phyloP scores from a whole-genome alignment of 2,329 filamentous ascomycete genomes.

The Alternaria angustiovoidea region DNA sequence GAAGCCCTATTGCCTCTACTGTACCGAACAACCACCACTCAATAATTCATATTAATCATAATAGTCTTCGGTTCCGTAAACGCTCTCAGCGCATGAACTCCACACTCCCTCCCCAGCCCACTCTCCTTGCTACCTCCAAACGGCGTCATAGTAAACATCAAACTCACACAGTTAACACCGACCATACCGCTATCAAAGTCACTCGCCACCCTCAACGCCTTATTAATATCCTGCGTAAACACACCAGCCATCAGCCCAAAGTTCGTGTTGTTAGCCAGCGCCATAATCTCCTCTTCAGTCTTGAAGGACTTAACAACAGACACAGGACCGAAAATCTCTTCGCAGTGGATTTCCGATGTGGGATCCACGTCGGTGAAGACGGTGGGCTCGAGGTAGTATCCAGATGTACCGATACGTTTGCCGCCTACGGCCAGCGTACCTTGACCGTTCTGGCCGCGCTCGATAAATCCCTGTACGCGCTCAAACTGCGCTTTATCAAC shows the following conservation, averaged over 20 bases:
- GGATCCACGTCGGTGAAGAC: constrained; percentile 48
- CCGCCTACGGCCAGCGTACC: constrained; percentile 47
- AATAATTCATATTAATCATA: constrained; percentile 53
- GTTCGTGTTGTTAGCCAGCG: constrained; percentile 50
- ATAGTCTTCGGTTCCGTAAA: constrained; percentile 63
- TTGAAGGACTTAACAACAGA: constrained; percentile 48
- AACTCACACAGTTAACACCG: constrained; percentile 44
- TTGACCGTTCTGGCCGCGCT: constrained; percentile 38
- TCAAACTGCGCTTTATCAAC: constrained; percentile 48
- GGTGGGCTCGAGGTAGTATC: constrained; percentile 47
- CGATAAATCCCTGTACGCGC: constrained; percentile 47
- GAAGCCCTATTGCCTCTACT: no score
- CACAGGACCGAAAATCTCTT: constrained; percentile 53
- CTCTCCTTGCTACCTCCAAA: constrained; percentile 63
- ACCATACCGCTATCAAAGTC: constrained; percentile 49
- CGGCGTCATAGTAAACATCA: constrained; percentile 53
- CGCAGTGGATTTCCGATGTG: constrained; percentile 45
- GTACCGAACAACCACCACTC: no score
- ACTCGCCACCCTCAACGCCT: constrained; percentile 42
- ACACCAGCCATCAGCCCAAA: constrained; percentile 51
- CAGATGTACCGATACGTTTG: constrained; percentile 40
- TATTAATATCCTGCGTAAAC: constrained; percentile 52
- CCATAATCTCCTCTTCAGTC: constrained; percentile 51
- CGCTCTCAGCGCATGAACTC: constrained; percentile 57
- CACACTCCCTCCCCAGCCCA: constrained; percentile 60